A percentile compares a stretch with the other conserved stretches of the same genome.
Conservation (phyloP, 2,329 filamentous ascomycete genomes). For the Tolypocladium paradoxum region DNA sequence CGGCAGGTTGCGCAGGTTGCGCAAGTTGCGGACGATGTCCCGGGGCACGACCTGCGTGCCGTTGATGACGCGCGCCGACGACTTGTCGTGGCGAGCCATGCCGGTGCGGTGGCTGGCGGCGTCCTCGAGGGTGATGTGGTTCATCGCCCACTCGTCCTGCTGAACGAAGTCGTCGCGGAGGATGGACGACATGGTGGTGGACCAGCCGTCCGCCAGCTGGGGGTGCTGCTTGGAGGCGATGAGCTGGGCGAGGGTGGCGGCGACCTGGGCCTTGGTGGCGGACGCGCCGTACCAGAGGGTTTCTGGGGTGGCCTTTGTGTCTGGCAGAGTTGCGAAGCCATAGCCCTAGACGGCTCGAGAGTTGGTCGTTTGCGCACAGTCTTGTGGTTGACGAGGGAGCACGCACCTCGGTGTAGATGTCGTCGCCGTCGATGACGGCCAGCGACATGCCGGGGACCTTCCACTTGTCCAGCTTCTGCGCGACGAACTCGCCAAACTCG, state of each 20-base stretch:
- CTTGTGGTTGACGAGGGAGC: no score
- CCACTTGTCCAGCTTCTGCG: constrained; percentile 11
- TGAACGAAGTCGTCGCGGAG: no score
- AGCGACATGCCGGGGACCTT: constrained; percentile 16
- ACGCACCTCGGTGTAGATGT: constrained; percentile 14
- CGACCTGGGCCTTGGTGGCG: constrained; percentile 44
- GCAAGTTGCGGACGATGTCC: constrained; percentile 30
- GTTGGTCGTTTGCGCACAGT: background rate
- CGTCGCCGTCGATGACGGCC: constrained; percentile 15
- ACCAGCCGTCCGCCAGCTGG: constrained; percentile 28
- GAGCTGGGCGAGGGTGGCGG: constrained; percentile 37
- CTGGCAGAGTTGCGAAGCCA: constrained; percentile 19
- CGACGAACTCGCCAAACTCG: constrained; percentile 7
- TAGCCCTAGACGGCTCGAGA: constrained; percentile 18
- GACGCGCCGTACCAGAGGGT: constrained; percentile 46
- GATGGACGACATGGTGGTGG: constrained; percentile 32
- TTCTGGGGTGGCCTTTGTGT: constrained; percentile 28
- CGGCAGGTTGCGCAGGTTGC: constrained; percentile 33
- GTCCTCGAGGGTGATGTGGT: constrained; percentile 39
- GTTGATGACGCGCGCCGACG: constrained; percentile 13
- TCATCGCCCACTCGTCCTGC: no score
- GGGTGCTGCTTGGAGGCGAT: constrained; percentile 29
- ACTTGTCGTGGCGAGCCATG: constrained; percentile 30
- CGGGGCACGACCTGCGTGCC: constrained; percentile 17
- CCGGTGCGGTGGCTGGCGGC: no score